Conservation (phyloP, 139 green algal species). For the Chlamydomonas applanata region DNA sequence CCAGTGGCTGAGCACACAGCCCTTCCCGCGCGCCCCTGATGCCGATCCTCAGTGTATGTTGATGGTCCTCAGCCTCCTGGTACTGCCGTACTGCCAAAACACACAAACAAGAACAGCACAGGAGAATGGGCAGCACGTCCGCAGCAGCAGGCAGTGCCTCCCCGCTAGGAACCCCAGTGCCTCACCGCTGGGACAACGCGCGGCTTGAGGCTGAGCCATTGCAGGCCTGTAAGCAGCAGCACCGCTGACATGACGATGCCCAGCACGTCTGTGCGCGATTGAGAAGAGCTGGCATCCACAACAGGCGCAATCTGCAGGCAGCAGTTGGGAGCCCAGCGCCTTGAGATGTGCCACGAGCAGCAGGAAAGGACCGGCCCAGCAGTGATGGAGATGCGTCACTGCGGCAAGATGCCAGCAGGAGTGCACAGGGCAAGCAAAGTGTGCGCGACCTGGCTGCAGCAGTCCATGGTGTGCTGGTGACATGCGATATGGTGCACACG, state of each 20-base stretch:
- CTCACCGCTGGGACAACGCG: constrained; percentile 13
- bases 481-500: neutral
- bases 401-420: neutral
- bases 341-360: neutral
- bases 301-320: constrained; percentile 69
- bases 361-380: no score
- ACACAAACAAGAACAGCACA: neutral
- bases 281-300: constrained; percentile 74
- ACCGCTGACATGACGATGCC: constrained; percentile 79
- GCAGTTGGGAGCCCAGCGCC: neutral
- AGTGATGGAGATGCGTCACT: neutral
- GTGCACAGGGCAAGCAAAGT: neutral
- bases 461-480: neutral
- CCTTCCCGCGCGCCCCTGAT: no score
- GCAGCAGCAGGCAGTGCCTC: no score
- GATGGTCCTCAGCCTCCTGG: neutral
- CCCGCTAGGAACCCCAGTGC: neutral
- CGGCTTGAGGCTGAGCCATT: constrained; percentile 83
- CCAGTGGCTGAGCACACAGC: no score
- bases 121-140: no score
- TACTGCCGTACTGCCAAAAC: neutral
- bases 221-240: constrained; percentile 85
- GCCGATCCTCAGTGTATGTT: neutral
- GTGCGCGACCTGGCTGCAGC: neutral
- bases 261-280: constrained; percentile 87